Percentiles rank a stretch among this genome's conserved stretches.
These are phyloP conservation scores for Schwanniomyces polymorphus DNA, from an alignment of 805 yeast species.

Conservation along the genomic window DNA sequence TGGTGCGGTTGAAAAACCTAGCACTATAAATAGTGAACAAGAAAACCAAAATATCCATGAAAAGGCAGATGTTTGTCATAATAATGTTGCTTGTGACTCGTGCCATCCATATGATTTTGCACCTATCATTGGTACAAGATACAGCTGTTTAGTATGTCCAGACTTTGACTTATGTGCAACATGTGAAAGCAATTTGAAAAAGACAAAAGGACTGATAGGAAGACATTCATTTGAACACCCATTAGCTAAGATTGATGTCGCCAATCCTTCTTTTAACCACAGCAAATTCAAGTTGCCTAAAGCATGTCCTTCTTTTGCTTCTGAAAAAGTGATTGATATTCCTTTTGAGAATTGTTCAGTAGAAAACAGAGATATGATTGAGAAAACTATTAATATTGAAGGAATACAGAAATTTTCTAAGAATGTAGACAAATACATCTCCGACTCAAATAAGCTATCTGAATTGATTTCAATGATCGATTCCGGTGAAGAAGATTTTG, in stretches of 20 bases:
- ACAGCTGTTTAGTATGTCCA: constrained; percentile 50
- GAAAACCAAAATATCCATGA: neutral
- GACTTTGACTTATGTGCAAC: constrained; percentile 54
- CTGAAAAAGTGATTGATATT: constrained; percentile 22
- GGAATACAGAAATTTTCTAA: constrained; percentile 16
- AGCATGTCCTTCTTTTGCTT: neutral
- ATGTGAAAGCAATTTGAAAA: constrained; percentile 23
- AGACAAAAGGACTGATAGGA: constrained; percentile 10
- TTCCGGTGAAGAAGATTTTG: neutral
- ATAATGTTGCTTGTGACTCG: constrained; percentile 31
- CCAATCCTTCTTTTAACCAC: constrained; percentile 6
- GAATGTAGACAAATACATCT: constrained; percentile 14
- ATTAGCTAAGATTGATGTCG: constrained; percentile 25
- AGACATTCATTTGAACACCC: constrained; percentile 27
- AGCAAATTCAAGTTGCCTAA: neutral
- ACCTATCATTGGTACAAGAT: constrained; percentile 49
- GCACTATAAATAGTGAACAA: neutral
- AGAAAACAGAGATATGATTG: constrained; percentile 15
- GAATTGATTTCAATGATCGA: constrained; percentile 16
- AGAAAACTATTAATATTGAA: constrained; percentile 10
- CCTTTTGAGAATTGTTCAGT: constrained; percentile 20
- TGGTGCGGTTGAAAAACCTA: neutral
- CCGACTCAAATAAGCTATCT: constrained; percentile 22
- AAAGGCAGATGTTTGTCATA: constrained; percentile 13
- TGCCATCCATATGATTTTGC: constrained; percentile 28